These are phyloP conservation scores for Phytophthora tentaculata DNA, from an alignment of 352 stramenopile genomes.

Conservation along the genomic window DNA sequence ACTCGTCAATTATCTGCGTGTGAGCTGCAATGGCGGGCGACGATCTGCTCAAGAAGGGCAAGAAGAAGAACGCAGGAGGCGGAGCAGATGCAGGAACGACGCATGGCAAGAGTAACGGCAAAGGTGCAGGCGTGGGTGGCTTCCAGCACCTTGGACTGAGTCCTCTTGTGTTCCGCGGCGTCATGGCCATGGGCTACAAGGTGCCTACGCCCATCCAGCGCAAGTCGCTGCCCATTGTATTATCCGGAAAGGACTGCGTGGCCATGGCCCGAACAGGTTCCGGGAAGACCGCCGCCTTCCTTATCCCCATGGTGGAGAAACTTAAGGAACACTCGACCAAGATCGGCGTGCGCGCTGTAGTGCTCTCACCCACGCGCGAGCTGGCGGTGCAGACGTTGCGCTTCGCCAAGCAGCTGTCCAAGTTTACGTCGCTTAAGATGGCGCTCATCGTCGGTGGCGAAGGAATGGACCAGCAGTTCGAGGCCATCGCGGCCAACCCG, in stretches of 20 bases:
- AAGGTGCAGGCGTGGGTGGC: constrained; percentile 73
- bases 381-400: constrained; percentile 98
- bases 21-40: constrained; percentile 59
- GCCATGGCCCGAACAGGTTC: constrained; percentile 98
- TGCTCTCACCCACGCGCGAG: constrained; percentile 97
- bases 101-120: constrained; percentile 84
- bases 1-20: constrained; percentile 18
- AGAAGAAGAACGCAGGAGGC: constrained; percentile 41
- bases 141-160: constrained; percentile 90
- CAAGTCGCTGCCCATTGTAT: constrained; percentile 96
- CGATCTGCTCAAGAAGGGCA: constrained; percentile 70
- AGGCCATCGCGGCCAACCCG: constrained; percentile 92
- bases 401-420: constrained; percentile 89
- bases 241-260: constrained; percentile 97
- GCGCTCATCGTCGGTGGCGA: constrained; percentile 97
- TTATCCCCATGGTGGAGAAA: constrained; percentile 98
- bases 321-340: constrained; percentile 93
- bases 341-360: constrained; percentile 87
- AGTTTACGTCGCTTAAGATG: constrained; percentile 93
- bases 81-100: constrained; percentile 40
- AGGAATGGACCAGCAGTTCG: constrained; percentile 98
- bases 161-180: constrained; percentile 74
- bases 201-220: constrained; percentile 99
- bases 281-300: constrained; percentile 98
- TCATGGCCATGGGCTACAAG: constrained; percentile 96